Evolutionary conservation across 2,329 filamentous ascomycete genomes (phyloP), one percentile per base, ranked within the genome.

Genomic region (Rhynchosporium secalis): DNA sequence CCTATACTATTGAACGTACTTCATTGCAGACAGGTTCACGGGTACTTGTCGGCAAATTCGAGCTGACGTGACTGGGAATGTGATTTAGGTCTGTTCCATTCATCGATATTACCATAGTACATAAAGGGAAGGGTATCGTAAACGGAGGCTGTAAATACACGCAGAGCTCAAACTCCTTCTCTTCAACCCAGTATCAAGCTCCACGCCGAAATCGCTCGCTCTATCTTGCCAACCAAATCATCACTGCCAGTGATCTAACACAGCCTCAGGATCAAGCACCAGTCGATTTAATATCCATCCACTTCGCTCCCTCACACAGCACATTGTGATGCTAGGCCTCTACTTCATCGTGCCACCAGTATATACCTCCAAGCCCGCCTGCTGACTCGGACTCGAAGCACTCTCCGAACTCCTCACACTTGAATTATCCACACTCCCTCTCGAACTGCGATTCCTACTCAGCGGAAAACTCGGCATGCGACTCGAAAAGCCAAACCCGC

Each of bases 371-470:
- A 54, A 40, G 7, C 49, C 49, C 49, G 49, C 33, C n/a, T 54
- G 49, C 36, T 40, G 33, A 15, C 40, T 54, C 9, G 49, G 7
- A 40, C 33, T 54, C 4, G n/a, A 33, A 5, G n/a, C n/a, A 40
- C 49, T 54, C 12, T 36, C 49, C 8, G 49, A 54, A 54, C 49
- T 54, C 20, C 13, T 54, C 49, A 54, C 49, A 54, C 49, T 54
- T 1, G 36, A 33, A 40, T 54, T 54, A 28, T 54, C 49, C 28
- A 54, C 49, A 9, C 49, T 54, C 29, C 47, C 41, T 3, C 45
- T 47, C 43, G 45, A 46, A 40, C 55, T 57, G 15, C 45, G 26
- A 33, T 48, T 46, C n/a, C 55, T 47, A 45, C 55, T 57, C 31
- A 57, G 12, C 12, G 55, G 55, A 40, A 57, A 57, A 46, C 43